These are phyloP conservation scores for Mitragyna speciosa DNA, from an alignment of 257 asterid genomes.

Conservation along the genomic window DNA sequence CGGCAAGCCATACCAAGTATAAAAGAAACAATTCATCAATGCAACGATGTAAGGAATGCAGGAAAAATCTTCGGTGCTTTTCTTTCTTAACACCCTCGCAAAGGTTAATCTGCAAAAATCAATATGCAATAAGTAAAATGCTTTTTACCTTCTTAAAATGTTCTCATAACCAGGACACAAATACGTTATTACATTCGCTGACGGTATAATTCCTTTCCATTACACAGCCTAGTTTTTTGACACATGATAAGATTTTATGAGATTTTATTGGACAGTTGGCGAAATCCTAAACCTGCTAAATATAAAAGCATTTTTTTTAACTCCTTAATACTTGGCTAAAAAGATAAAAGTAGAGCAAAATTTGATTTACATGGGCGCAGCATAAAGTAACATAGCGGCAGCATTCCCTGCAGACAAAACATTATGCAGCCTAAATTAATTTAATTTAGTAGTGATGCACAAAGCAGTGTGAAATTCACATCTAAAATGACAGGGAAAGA, in stretches of 20 bases:
- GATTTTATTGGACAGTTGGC: too few relatives aligned
- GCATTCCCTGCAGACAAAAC: slow-evolving; percentile 63
- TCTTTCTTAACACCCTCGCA: slow-evolving; percentile 49
- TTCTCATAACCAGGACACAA: too few relatives aligned
- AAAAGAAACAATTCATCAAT: slow-evolving; percentile 56
- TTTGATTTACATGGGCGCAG: slow-evolving; percentile 60
- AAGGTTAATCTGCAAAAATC: slow-evolving; percentile 57
- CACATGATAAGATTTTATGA: too few relatives aligned
- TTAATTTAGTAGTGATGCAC: not conserved
- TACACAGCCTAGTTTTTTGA: too few relatives aligned
- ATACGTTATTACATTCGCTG: not conserved
- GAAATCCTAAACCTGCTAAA: too few relatives aligned
- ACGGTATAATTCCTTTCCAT: too few relatives aligned
- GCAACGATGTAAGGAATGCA: slow-evolving; percentile 71
- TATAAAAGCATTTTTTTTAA: too few relatives aligned
- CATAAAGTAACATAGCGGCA: slow-evolving; percentile 62
- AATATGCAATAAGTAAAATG: not conserved
- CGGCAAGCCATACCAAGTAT: slow-evolving; percentile 87
- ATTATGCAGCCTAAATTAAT: slow-evolving; percentile 7
- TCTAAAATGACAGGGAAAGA: not conserved
- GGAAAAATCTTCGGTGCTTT: slow-evolving; percentile 56
- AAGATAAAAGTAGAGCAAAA: not conserved
- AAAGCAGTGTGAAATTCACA: not conserved
- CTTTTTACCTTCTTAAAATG: not conserved
- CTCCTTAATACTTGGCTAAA: too few relatives aligned